Percentiles rank a stretch among this genome's conserved stretches.
phyloP scores from a whole-genome alignment of 2,329 filamentous ascomycete species.

The Phoma herbarum region DNA sequence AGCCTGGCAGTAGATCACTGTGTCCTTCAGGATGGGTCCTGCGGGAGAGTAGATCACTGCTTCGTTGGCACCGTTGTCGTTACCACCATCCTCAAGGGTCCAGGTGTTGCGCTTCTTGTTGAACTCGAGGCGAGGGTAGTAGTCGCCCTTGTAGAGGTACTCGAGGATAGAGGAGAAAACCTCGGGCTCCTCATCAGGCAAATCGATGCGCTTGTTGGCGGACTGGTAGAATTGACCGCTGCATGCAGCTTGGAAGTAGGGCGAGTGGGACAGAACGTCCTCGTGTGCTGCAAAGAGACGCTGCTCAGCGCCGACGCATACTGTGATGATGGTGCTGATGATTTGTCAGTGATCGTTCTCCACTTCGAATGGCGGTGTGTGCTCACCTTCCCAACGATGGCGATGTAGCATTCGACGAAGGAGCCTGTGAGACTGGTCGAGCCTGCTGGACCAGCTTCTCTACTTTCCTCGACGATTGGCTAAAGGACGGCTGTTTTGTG shows the following conservation, averaged over 20 bases:
- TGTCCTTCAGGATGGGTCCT: conserved; percentile 81
- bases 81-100: conserved; percentile 74
- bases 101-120: conserved; percentile 83
- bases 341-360: conserved; percentile 28
- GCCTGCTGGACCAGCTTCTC: conserved; percentile 49
- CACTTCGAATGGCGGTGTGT: conserved; percentile 9
- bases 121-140: conserved; percentile 82
- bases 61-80: conserved; percentile 50
- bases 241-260: conserved; percentile 77
- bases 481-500: conserved; percentile 51
- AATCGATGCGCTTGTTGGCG: conserved; percentile 74
- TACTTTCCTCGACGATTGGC: conserved; percentile 45
- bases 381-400: conserved; percentile 50
- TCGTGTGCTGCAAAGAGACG: conserved; percentile 92
- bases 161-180: conserved; percentile 91
- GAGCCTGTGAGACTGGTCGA: conserved; percentile 38
- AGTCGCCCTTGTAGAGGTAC: conserved; percentile 93
- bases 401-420: conserved; percentile 48
- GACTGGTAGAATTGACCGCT: conserved; percentile 69
- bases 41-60: conserved; percentile 68
- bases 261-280: conserved; percentile 78
- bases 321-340: conserved; percentile 72
- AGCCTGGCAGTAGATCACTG: conserved; percentile 88
- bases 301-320: conserved; percentile 81
- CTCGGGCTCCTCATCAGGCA: conserved; percentile 87